Evolutionary conservation across 805 yeast genomes (phyloP).

Genomic region (Yarrowia sp.): DNA sequence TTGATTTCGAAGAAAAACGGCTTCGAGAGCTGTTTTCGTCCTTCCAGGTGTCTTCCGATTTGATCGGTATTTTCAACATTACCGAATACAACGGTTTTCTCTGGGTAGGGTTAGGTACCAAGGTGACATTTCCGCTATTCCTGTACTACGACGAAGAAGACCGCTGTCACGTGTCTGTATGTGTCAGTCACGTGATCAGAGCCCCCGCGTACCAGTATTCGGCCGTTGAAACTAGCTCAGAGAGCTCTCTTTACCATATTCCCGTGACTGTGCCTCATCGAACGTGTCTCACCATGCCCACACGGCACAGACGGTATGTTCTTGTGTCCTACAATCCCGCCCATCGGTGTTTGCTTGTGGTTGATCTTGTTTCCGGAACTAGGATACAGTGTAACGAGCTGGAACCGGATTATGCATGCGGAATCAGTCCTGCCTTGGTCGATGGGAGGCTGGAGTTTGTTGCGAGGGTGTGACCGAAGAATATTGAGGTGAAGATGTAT

Average conservation of each 20-base stretch:
- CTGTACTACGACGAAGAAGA: not conserved
- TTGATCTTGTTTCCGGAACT: not conserved
- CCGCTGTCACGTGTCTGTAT: not conserved
- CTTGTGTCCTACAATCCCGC: constrained; percentile 3
- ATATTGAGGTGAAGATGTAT: too few species aligned
- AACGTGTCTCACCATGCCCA: not conserved
- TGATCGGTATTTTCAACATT: constrained; percentile 15
- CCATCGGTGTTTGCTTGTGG: constrained; percentile 1
- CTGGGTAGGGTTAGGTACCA: constrained; percentile 10
- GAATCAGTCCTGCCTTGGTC: not conserved
- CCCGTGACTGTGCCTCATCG: constrained; percentile 14
- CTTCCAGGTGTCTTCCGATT: constrained; percentile 2
- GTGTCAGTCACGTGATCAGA: not conserved
- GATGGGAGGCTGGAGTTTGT: not conserved
- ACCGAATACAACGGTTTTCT: constrained; percentile 11
- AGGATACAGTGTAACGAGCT: not conserved
- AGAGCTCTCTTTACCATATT: not conserved
- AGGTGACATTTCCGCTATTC: constrained; percentile 8
- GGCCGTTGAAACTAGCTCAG: not conserved
- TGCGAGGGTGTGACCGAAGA: too few species aligned
- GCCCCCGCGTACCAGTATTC: not conserved
- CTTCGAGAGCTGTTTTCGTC: not conserved
- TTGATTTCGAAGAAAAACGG: not conserved
- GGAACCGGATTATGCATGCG: not conserved
- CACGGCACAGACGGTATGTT: not conserved